Conservation (phyloP, 2,329 filamentous ascomycete genomes). For the Colletotrichum liaoningense region DNA sequence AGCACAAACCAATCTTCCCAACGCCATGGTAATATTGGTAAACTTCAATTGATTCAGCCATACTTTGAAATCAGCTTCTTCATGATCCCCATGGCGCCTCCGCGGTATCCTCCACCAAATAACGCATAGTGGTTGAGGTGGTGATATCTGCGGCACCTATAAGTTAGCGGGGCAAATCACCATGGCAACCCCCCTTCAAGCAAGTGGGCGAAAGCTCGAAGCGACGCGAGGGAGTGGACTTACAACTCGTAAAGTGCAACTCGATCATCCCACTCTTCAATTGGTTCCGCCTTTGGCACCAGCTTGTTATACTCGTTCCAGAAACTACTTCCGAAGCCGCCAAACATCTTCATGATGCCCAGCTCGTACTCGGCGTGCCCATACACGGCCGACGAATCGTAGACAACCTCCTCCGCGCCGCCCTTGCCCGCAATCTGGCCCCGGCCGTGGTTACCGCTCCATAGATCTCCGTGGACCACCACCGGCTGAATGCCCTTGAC, state of each 20-base stretch:
- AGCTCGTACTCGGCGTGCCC: slow-evolving; percentile 91
- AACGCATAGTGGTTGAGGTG: slow-evolving; percentile 89
- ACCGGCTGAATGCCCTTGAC: slow-evolving; percentile 78
- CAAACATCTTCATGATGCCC: slow-evolving; percentile 97
- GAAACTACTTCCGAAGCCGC: slow-evolving; percentile 80
- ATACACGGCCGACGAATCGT: slow-evolving; percentile 84
- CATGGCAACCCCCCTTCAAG: neutral
- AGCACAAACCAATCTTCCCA: neutral
- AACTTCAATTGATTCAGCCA: slow-evolving; percentile 46
- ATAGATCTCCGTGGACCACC: slow-evolving; percentile 91
- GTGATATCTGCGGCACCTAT: slow-evolving; percentile 72
- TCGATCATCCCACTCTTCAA: slow-evolving; percentile 86
- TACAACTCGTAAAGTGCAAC: slow-evolving; percentile 84
- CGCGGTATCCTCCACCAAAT: slow-evolving; percentile 83
- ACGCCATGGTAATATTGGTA: neutral
- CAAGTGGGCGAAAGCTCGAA: neutral
- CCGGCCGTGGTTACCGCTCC: slow-evolving; percentile 84
- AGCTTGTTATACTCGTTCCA: slow-evolving; percentile 81
- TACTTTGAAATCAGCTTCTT: slow-evolving; percentile 79
- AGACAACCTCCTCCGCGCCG: slow-evolving; percentile 79
- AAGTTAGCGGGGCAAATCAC: slow-evolving; percentile 37
- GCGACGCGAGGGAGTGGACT: slow-evolving; percentile 48
- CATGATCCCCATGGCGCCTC: slow-evolving; percentile 85
- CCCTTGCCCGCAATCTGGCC: slow-evolving; percentile 68
- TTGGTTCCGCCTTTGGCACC: slow-evolving; percentile 83